phyloP scores from a whole-genome alignment of 177 flowering plant genomes.

The Telopea speciosissima region DNA sequence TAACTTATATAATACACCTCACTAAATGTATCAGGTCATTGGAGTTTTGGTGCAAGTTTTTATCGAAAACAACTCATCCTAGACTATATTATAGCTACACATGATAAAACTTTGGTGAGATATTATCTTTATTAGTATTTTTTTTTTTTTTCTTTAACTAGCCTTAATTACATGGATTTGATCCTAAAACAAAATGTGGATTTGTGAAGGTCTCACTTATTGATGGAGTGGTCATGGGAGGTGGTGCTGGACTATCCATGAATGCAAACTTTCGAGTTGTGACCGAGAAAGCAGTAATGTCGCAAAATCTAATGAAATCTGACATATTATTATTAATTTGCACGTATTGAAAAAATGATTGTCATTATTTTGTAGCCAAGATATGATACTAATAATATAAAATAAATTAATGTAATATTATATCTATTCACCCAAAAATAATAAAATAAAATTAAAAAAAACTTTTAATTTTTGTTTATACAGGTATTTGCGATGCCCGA shows the following conservation, averaged over 20 bases:
- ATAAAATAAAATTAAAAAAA: too few relatives aligned
- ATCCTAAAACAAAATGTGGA: background rate
- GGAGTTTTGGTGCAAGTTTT: slow-evolving; percentile 9
- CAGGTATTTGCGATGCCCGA: slow-evolving; percentile 40
- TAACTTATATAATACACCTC: too few relatives aligned
- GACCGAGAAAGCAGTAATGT: slow-evolving; percentile 27
- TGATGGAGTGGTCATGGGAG: slow-evolving; percentile 37
- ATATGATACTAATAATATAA: too few relatives aligned
- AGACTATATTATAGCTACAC: slow-evolving; percentile 11
- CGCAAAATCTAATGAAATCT: too few relatives aligned
- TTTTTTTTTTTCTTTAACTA: background rate
- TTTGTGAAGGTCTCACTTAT: slow-evolving; percentile 24
- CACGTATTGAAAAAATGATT: too few relatives aligned
- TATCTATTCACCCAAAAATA: too few relatives aligned
- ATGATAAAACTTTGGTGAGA: slow-evolving; percentile 11
- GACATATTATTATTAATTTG: too few relatives aligned
- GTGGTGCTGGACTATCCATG: slow-evolving; percentile 34
- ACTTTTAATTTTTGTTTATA: too few relatives aligned
- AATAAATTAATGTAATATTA: too few relatives aligned
- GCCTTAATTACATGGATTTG: background rate
- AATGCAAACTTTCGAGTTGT: slow-evolving; percentile 26
- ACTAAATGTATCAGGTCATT: slow-evolving; percentile 9
- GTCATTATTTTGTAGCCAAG: too few relatives aligned
- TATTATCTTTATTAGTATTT: too few relatives aligned
- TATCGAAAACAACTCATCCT: slow-evolving; percentile 10